These are phyloP conservation scores for Pichia sp. DNA, from an alignment of 1,139 yeast genomes.

Conservation along the genomic window DNA sequence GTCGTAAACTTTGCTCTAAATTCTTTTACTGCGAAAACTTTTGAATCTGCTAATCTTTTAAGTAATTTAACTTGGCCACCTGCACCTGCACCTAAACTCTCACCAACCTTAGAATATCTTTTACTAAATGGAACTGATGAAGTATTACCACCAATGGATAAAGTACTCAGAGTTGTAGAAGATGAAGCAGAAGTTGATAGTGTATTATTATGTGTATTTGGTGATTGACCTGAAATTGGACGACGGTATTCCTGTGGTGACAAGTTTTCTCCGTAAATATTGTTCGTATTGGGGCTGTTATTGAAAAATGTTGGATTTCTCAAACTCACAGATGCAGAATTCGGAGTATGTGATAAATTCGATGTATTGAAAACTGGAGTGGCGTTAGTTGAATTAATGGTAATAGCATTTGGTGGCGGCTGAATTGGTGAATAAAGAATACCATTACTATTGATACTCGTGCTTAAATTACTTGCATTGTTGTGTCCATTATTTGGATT, in stretches of 20 bases:
- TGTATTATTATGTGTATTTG: conserved; percentile 6
- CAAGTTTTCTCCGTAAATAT: conserved; percentile 11
- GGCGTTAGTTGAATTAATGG: conserved; percentile 18
- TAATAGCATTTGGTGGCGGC: conserved; percentile 19
- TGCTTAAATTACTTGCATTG: background rate
- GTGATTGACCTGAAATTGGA: conserved; percentile 9
- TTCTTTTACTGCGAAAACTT: conserved; percentile 94
- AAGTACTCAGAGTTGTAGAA: conserved; percentile 5
- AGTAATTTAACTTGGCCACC: conserved; percentile 93
- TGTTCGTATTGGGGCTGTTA: conserved; percentile 6
- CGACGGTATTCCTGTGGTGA: conserved; percentile 16
- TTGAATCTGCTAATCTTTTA: conserved; percentile 70
- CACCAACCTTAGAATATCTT: conserved; percentile 86
- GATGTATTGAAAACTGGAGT: conserved; percentile 13
- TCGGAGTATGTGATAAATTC: conserved; percentile 9
- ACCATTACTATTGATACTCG: conserved; percentile 1
- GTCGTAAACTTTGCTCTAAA: conserved; percentile 80
- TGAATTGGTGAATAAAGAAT: conserved; percentile 12
- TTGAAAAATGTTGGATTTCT: conserved; percentile 2
- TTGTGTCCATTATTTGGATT: background rate
- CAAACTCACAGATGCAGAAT: conserved; percentile 1
- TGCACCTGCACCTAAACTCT: conserved; percentile 92
- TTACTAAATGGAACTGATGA: conserved; percentile 46
- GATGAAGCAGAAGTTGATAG: conserved; percentile 18
- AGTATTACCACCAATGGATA: conserved; percentile 46